Conservation (phyloP, 768 basidiomycete species). For the Leucocoprinus leucothites region DNA sequence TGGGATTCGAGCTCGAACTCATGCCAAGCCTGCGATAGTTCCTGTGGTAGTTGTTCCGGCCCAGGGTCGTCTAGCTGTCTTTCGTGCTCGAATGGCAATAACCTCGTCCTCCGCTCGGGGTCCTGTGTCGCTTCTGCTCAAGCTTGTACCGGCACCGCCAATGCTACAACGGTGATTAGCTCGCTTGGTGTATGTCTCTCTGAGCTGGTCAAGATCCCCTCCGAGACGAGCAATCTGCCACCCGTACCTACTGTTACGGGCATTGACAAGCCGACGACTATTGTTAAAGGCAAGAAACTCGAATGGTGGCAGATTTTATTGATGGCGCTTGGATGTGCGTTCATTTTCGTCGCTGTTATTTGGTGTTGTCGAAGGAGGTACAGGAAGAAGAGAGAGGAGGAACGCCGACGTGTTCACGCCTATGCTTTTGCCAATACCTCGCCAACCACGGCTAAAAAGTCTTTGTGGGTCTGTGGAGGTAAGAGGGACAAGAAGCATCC, state of each 20-base stretch:
- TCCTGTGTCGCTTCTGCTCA: constrained; percentile 43
- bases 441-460: not conserved
- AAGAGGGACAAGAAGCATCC: not conserved
- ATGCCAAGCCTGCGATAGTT: constrained; percentile 67
- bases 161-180: constrained; percentile 50
- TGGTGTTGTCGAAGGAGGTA: constrained; percentile 69
- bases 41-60: constrained; percentile 77
- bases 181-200: constrained; percentile 81
- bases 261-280: constrained; percentile 44
- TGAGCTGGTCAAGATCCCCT: constrained; percentile 54
- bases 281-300: constrained; percentile 38
- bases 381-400: constrained; percentile 59
- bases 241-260: constrained; percentile 61
- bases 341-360: constrained; percentile 69
- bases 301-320: constrained; percentile 86
- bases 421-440: constrained; percentile 4
- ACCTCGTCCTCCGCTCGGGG: constrained; percentile 59
- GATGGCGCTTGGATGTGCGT: constrained; percentile 78
- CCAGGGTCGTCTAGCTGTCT: constrained; percentile 68
- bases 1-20: constrained; percentile 60
- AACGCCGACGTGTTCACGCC: constrained; percentile 23
- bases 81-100: constrained; percentile 61
- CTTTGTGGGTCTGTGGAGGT: not conserved
- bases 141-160: constrained; percentile 47
- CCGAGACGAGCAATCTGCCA: constrained; percentile 43